Evolutionary conservation across 2,329 filamentous ascomycete species (phyloP).

Genomic region (Colletotrichum tofieldiae): DNA sequence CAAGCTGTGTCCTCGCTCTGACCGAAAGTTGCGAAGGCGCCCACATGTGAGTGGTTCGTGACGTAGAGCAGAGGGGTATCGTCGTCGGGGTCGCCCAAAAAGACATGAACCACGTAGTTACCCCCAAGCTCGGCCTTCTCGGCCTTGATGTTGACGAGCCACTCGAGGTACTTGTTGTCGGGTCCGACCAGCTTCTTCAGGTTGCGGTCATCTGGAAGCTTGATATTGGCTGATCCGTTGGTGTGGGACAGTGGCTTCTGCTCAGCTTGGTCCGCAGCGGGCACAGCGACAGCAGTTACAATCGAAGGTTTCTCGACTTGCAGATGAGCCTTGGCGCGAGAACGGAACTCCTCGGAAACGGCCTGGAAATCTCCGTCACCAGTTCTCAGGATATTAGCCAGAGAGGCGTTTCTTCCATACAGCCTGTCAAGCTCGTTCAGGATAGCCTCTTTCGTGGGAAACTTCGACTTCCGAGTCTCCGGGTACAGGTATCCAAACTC

Average conservation of each 20-base stretch:
- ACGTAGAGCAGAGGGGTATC: conserved; percentile 61
- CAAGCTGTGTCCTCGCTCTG: conserved; percentile 49
- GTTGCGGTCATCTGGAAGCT: conserved; percentile 17
- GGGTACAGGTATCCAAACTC: conserved; percentile 50
- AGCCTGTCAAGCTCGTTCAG: conserved; percentile 40
- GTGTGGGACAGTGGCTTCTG: not conserved
- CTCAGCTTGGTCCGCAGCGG: not conserved
- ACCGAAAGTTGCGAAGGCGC: conserved; percentile 59
- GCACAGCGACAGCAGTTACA: not conserved
- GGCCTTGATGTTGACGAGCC: conserved; percentile 69
- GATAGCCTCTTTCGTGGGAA: conserved; percentile 41
- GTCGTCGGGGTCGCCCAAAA: conserved; percentile 59
- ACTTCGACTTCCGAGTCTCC: conserved; percentile 48
- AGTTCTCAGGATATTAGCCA: conserved; percentile 36
- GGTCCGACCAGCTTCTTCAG: conserved; percentile 22
- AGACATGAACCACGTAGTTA: conserved; percentile 71
- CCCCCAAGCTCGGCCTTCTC: conserved; percentile 64
- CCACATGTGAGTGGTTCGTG: conserved; percentile 63
- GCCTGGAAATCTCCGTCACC: conserved; percentile 16
- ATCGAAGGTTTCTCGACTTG: conserved; percentile 4
- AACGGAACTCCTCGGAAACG: conserved; percentile 19
- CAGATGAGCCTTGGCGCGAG: conserved; percentile 30
- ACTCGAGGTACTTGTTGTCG: conserved; percentile 60
- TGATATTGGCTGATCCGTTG: not conserved
- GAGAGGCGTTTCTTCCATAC: conserved; percentile 33